A percentile compares a stretch with the other conserved stretches of the same genome.
Evolutionary conservation across 108 stramenopile species (phyloP).

Genomic region (Nitzschia sp.): DNA sequence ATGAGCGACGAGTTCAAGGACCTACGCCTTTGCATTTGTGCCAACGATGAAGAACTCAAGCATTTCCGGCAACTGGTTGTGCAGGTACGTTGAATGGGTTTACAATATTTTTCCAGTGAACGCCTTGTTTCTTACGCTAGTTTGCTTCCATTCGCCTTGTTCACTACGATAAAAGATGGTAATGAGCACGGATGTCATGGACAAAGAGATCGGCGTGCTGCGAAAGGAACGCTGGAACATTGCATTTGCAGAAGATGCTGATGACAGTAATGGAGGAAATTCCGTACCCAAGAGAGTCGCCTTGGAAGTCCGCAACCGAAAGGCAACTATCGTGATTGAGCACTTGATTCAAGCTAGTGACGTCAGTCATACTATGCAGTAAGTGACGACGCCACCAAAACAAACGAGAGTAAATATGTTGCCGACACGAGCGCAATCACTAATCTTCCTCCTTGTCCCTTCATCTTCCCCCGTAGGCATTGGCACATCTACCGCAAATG

Average conservation of each 20-base stretch:
- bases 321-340: slow-evolving; percentile 12
- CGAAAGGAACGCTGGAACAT: slow-evolving; percentile 39
- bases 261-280: neutral
- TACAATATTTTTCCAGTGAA: no score
- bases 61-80: slow-evolving; percentile 13
- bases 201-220: slow-evolving; percentile 15
- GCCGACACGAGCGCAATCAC: no score
- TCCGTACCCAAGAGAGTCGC: neutral
- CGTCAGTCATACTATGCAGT: slow-evolving; percentile 22
- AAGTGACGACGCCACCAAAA: neutral
- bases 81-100: no score
- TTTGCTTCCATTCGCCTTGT: no score
- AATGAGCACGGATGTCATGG: slow-evolving; percentile 38
- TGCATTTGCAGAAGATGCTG: slow-evolving; percentile 20
- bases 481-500: slow-evolving; percentile 24
- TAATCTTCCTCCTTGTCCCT: neutral
- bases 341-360: slow-evolving; percentile 1
- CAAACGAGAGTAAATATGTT: neutral
- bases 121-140: no score
- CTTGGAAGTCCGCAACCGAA: neutral
- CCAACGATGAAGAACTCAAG: slow-evolving; percentile 2
- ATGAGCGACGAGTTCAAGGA: slow-evolving; percentile 33
- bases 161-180: no score
- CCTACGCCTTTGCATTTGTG: slow-evolving; percentile 21
- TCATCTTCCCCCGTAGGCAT: neutral